Conservation (phyloP, 2,329 filamentous ascomycete genomes). For the Colletotrichum tropicicola region DNA sequence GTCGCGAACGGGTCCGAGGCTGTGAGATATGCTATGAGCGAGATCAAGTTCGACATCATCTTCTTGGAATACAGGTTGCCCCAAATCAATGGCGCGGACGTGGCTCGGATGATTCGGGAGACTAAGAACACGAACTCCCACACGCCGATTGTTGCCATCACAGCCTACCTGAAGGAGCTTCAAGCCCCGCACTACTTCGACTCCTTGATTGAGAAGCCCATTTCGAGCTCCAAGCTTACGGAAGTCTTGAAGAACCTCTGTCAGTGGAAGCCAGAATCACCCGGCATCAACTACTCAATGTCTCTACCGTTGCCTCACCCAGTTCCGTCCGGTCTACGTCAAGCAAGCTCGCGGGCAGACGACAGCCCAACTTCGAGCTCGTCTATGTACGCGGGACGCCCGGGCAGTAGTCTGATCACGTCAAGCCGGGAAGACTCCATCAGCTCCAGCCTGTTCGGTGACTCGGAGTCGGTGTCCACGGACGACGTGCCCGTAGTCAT, state of each 20-base stretch:
- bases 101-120: slow-evolving; percentile 96
- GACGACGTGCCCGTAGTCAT: slow-evolving; percentile 83
- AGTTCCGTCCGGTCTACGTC: slow-evolving; percentile 71
- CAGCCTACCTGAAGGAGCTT: slow-evolving; percentile 96
- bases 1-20: slow-evolving; percentile 92
- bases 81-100: slow-evolving; percentile 93
- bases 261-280: slow-evolving; percentile 86
- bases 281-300: slow-evolving; percentile 51
- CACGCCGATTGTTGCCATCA: slow-evolving; percentile 96
- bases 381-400: slow-evolving; percentile 72
- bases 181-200: slow-evolving; percentile 97
- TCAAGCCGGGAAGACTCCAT: slow-evolving; percentile 91
- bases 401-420: slow-evolving; percentile 79
- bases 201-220: slow-evolving; percentile 94
- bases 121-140: slow-evolving; percentile 95
- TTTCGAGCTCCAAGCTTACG: slow-evolving; percentile 88
- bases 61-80: slow-evolving; percentile 97
- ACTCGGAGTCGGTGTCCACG: slow-evolving; percentile 79
- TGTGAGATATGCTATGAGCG: slow-evolving; percentile 91
- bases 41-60: slow-evolving; percentile 98
- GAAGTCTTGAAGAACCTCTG: slow-evolving; percentile 89
- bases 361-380: slow-evolving; percentile 88
- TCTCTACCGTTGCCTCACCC: slow-evolving; percentile 63
- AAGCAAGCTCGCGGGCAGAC: slow-evolving; percentile 70
- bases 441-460: slow-evolving; percentile 86